These are phyloP conservation scores for Amanita jacksonii DNA, from an alignment of 768 basidiomycete genomes.

Conservation along the genomic window DNA sequence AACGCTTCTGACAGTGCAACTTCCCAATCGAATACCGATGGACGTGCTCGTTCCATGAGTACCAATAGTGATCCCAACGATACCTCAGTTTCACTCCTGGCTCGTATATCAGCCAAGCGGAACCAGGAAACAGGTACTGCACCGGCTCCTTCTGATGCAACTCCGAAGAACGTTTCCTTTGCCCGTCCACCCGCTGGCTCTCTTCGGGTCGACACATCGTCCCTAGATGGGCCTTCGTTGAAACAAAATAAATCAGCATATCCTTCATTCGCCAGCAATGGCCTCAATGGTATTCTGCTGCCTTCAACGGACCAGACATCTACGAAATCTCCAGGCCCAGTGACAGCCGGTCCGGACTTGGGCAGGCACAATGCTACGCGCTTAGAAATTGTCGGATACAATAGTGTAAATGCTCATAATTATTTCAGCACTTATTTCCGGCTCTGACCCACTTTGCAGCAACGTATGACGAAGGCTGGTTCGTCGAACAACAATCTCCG, in stretches of 20 bases:
- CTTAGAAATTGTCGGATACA: conserved; percentile 64
- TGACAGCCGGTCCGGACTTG: conserved; percentile 80
- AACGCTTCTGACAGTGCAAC: conserved; percentile 33
- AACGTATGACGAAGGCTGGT: conserved; percentile 18
- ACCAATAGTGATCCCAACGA: conserved; percentile 78
- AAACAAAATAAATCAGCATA: conserved; percentile 85
- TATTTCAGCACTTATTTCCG: neutral
- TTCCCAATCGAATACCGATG: conserved; percentile 44
- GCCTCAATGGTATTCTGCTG: conserved; percentile 49
- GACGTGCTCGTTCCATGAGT: conserved; percentile 57
- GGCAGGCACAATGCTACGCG: conserved; percentile 67
- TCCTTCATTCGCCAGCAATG: conserved; percentile 55
- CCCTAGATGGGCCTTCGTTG: conserved; percentile 44
- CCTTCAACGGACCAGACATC: conserved; percentile 48
- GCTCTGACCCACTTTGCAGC: neutral
- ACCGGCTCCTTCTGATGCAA: conserved; percentile 55
- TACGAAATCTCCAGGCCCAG: conserved; percentile 66
- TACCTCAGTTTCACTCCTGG: conserved; percentile 59
- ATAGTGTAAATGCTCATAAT: conserved; percentile 38
- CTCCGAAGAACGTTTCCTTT: conserved; percentile 41
- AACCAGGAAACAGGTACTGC: conserved; percentile 36
- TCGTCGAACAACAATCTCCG: conserved; percentile 39
- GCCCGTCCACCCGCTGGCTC: conserved; percentile 59
- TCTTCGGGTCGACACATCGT: conserved; percentile 66
- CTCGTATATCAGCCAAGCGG: conserved; percentile 67